A percentile compares a stretch with the other conserved stretches of the same genome.
These are phyloP conservation scores for Papiliotrema fonsecae DNA, from an alignment of 1,284 basidiomycete species.

Conservation along the genomic window DNA sequence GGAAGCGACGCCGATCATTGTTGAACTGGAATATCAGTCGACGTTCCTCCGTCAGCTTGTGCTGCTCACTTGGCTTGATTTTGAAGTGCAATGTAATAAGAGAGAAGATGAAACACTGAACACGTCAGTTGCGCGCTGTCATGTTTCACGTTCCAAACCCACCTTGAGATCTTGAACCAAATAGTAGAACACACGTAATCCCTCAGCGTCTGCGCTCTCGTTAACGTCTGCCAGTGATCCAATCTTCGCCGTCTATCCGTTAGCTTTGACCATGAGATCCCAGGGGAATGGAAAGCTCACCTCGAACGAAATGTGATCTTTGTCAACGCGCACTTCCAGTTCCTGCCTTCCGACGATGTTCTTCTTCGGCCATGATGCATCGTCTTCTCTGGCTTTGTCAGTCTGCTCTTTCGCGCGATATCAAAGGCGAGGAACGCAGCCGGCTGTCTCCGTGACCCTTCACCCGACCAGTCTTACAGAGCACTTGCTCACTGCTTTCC, in stretches of 20 bases:
- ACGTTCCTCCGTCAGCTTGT: neutral
- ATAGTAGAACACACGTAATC: slow-evolving; percentile 97
- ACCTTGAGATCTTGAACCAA: slow-evolving; percentile 96
- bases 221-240: slow-evolving; percentile 94
- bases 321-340: slow-evolving; percentile 88
- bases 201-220: slow-evolving; percentile 95
- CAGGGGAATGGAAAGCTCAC: slow-evolving; percentile 51
- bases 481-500: no score
- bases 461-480: no score
- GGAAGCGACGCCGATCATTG: neutral
- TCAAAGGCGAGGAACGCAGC: neutral
- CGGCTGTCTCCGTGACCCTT: no score
- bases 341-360: slow-evolving; percentile 98
- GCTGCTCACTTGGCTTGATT: slow-evolving; percentile 78
- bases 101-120: slow-evolving; percentile 96
- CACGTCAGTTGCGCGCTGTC: neutral
- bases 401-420: no score
- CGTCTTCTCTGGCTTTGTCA: slow-evolving; percentile 76
- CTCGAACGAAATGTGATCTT: slow-evolving; percentile 96
- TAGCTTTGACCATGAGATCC: neutral
- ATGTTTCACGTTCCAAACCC: slow-evolving; percentile 18
- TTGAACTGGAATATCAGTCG: slow-evolving; percentile 3
- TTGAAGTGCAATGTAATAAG: slow-evolving; percentile 98
- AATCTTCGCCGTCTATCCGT: slow-evolving; percentile 85
- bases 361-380: slow-evolving; percentile 96